Percentiles rank a stretch among this genome's conserved stretches.
These are phyloP conservation scores for Rubus idaeus DNA, from an alignment of 306 rosid genomes.

Conservation along the genomic window DNA sequence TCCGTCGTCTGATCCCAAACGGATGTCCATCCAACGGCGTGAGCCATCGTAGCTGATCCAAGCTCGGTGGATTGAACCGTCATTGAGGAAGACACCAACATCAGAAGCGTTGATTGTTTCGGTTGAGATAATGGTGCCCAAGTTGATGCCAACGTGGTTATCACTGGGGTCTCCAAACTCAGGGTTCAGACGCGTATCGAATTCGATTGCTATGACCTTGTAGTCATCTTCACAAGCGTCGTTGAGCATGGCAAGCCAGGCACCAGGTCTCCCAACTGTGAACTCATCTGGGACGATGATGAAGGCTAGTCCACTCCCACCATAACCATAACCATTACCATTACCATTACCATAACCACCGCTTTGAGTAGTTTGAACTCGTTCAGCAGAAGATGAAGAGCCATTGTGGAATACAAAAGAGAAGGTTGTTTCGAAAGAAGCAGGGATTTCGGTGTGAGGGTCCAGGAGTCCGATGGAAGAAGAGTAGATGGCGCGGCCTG, in stretches of 20 bases:
- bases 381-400: not conserved
- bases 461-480: constrained; percentile 62
- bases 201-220: constrained; percentile 64
- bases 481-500: constrained; percentile 71
- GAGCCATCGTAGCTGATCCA: constrained; percentile 66
- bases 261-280: constrained; percentile 78
- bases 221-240: constrained; percentile 69
- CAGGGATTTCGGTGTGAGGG: constrained; percentile 53
- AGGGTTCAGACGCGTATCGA: constrained; percentile 59
- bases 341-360: not conserved
- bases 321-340: constrained; percentile 11
- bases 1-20: constrained; percentile 37
- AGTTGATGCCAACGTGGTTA: constrained; percentile 71
- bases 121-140: constrained; percentile 58
- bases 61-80: constrained; percentile 36
- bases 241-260: constrained; percentile 84
- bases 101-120: constrained; percentile 57
- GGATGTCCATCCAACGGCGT: constrained; percentile 55
- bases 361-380: not conserved
- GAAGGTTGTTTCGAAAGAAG: constrained; percentile 67
- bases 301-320: constrained; percentile 76
- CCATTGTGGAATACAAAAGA: constrained; percentile 54
- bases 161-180: constrained; percentile 78
- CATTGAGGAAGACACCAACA: constrained; percentile 32
- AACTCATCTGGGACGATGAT: constrained; percentile 81